These are phyloP conservation scores for Candida verbasci DNA, from an alignment of 805 yeast species.

Conservation along the genomic window DNA sequence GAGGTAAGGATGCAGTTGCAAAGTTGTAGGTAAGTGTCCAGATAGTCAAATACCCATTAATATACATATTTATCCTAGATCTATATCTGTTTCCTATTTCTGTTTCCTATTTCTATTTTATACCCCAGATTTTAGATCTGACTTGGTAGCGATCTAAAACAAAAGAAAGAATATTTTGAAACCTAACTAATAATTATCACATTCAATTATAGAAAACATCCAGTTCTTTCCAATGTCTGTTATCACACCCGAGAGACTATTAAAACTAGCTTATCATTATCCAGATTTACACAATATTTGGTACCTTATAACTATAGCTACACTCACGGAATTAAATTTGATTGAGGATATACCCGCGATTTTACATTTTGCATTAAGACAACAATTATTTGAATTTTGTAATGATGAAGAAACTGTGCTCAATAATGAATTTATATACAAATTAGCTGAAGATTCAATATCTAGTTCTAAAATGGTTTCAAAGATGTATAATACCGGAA, in stretches of 20 bases:
- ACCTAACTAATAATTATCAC: background rate
- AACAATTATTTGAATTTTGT: constrained; percentile 31
- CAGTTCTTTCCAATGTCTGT: background rate
- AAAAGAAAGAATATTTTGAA: no score
- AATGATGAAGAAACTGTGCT: constrained; percentile 15
- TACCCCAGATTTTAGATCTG: no score
- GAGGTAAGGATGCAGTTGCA: constrained; percentile 56
- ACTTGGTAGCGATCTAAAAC: no score
- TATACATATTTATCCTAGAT: no score
- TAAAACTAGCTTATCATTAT: constrained; percentile 46
- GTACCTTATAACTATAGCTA: constrained; percentile 77
- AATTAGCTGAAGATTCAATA: constrained; percentile 38
- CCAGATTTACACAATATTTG: constrained; percentile 57
- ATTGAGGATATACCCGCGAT: constrained; percentile 77
- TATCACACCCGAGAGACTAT: constrained; percentile 54
- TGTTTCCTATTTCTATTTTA: background rate
- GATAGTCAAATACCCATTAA: no score
- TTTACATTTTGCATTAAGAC: constrained; percentile 61
- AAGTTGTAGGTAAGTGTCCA: no score
- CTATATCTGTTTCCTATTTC: no score
- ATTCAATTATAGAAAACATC: background rate
- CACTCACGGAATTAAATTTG: constrained; percentile 73
- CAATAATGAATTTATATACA: constrained; percentile 28
- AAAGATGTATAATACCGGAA: constrained; percentile 39
- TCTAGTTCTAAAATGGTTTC: constrained; percentile 31